These are phyloP conservation scores for Abrus precatorius DNA, from an alignment of 306 rosid species.

Conservation along the genomic window DNA sequence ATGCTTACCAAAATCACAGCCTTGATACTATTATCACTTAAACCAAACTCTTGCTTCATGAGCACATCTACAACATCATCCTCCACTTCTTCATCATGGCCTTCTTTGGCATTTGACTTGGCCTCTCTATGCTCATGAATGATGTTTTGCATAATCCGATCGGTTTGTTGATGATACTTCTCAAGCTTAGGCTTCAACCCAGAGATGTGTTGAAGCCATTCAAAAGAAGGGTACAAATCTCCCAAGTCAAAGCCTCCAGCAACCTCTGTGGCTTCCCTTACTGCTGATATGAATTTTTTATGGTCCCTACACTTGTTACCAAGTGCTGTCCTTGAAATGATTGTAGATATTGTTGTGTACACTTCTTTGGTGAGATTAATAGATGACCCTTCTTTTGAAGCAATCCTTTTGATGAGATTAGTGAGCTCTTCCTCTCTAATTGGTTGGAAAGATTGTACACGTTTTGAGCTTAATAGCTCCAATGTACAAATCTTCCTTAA, in stretches of 20 bases:
- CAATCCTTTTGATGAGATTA: slow-evolving; percentile 24
- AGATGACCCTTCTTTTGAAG: slow-evolving; percentile 43
- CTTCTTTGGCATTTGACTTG: not conserved
- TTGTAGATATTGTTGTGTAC: not conserved
- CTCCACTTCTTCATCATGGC: not conserved
- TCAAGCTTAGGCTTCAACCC: slow-evolving; percentile 52
- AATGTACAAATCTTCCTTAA: slow-evolving; percentile 44
- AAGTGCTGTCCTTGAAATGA: slow-evolving; percentile 49
- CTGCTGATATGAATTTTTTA: not conserved
- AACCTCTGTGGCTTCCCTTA: not conserved
- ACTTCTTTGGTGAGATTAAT: slow-evolving; percentile 51
- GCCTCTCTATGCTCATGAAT: slow-evolving; percentile 40
- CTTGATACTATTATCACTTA: slow-evolving; percentile 44
- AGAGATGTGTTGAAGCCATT: slow-evolving; percentile 45
- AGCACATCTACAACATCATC: slow-evolving; percentile 48
- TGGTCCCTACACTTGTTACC: slow-evolving; percentile 45
- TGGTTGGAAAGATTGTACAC: slow-evolving; percentile 47
- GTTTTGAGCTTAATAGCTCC: slow-evolving; percentile 50
- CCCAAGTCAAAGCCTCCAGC: slow-evolving; percentile 53
- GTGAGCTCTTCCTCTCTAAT: slow-evolving; percentile 48
- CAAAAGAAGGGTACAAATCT: slow-evolving; percentile 59
- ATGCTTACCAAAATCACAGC: slow-evolving; percentile 50
- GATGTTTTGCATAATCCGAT: slow-evolving; percentile 30
- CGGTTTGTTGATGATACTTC: slow-evolving; percentile 36
- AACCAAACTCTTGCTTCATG: slow-evolving; percentile 27